phyloP scores from a whole-genome alignment of 2,329 filamentous ascomycete genomes.

The Myriosclerotinia duriaeana region DNA sequence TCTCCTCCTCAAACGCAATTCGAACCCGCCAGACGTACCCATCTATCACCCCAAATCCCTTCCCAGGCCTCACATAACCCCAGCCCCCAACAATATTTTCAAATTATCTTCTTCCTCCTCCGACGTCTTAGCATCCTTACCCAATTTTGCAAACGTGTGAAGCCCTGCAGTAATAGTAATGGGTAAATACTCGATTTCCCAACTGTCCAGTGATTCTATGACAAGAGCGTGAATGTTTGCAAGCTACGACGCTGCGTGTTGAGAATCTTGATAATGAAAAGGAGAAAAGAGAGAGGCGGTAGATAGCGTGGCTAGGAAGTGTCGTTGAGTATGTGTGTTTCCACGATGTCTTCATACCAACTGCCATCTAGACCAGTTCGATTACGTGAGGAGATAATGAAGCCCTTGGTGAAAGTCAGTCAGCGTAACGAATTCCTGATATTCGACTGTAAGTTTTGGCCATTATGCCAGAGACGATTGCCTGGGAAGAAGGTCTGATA shows the following conservation, averaged over 20 bases:
- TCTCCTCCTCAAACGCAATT: not conserved
- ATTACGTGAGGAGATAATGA: not conserved
- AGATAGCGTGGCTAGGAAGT: not conserved
- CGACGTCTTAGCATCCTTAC: not conserved
- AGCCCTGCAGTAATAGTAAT: not conserved
- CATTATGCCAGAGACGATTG: no score
- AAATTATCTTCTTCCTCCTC: not conserved
- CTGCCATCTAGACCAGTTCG: not conserved
- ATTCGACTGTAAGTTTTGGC: no score
- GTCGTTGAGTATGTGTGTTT: not conserved
- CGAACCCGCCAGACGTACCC: not conserved
- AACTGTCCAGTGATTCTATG: not conserved
- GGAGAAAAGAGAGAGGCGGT: not conserved
- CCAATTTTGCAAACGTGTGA: not conserved
- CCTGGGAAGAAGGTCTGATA: no score
- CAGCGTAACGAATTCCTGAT: no score
- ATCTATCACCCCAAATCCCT: not conserved
- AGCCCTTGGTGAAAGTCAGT: not conserved
- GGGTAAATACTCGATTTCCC: not conserved
- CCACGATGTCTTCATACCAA: not conserved
- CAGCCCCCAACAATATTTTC: not conserved
- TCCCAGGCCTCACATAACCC: not conserved
- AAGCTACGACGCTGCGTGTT: not conserved
- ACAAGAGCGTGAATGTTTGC: not conserved
- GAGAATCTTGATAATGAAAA: not conserved